A percentile compares a stretch with the other conserved stretches of the same genome.
These are phyloP conservation scores for Xerocomus brunneocitrinus DNA, from an alignment of 768 basidiomycete genomes.

Conservation along the genomic window DNA sequence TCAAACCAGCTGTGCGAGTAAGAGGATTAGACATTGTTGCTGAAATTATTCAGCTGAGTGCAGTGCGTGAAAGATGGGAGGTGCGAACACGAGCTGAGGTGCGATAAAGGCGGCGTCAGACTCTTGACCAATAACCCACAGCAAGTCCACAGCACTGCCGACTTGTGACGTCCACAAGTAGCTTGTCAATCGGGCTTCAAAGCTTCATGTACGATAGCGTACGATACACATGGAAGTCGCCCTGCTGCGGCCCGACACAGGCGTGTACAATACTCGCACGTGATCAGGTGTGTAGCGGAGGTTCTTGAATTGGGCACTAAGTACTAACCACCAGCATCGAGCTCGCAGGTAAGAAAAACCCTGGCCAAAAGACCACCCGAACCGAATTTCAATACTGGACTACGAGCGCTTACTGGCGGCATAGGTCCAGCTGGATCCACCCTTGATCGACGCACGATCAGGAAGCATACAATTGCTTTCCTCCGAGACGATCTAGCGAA, in stretches of 20 bases:
- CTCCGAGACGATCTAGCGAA: neutral
- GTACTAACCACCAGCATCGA: neutral
- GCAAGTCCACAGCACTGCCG: neutral
- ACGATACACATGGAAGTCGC: no score
- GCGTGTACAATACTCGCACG: neutral
- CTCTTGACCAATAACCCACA: neutral
- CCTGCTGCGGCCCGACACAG: neutral
- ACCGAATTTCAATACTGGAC: neutral
- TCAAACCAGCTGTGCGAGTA: conserved; percentile 56
- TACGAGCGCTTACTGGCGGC: neutral
- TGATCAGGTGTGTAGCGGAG: neutral
- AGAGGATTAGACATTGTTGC: conserved; percentile 46
- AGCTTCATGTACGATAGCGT: neutral
- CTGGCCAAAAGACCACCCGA: neutral
- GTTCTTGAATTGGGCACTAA: neutral
- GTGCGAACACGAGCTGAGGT: neutral
- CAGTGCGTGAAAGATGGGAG: neutral
- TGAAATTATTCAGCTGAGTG: neutral
- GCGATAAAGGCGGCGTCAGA: no score
- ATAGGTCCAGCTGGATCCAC: neutral
- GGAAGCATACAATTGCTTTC: neutral
- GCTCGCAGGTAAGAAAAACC: neutral
- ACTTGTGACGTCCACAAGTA: neutral
- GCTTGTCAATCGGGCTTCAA: neutral
- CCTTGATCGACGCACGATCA: neutral